These are phyloP conservation scores for Digitaria exilis DNA, from an alignment of 202 grass and related monocot species.

Conservation along the genomic window DNA sequence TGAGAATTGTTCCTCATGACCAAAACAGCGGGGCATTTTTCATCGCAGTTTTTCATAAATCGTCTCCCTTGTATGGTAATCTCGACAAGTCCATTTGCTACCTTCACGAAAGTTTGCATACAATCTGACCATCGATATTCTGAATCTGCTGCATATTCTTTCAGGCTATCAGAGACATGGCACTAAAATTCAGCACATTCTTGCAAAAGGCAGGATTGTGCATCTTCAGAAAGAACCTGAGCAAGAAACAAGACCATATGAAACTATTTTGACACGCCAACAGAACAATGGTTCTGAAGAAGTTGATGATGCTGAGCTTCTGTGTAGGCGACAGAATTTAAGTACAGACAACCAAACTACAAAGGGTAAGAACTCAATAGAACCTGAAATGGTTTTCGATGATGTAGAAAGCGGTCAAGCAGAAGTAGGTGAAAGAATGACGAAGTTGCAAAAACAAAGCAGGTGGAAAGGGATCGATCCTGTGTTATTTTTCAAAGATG, in stretches of 20 bases:
- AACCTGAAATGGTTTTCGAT: slow-evolving; percentile 28
- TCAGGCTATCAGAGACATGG: slow-evolving; percentile 49
- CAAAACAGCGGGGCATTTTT: slow-evolving; percentile 96
- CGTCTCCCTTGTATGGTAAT: slow-evolving; percentile 49
- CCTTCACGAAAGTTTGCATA: slow-evolving; percentile 21
- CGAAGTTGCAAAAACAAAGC: slow-evolving; percentile 44
- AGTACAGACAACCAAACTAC: not conserved
- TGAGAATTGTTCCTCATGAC: slow-evolving; percentile 96
- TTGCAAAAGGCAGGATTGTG: not conserved
- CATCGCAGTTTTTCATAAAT: slow-evolving; percentile 86
- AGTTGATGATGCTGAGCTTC: slow-evolving; percentile 33
- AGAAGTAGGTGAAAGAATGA: slow-evolving; percentile 43
- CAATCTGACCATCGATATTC: slow-evolving; percentile 7
- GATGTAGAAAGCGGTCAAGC: slow-evolving; percentile 44
- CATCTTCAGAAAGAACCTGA: slow-evolving; percentile 45
- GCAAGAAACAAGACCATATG: slow-evolving; percentile 37
- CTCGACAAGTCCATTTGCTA: slow-evolving; percentile 9
- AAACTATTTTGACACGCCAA: slow-evolving; percentile 25
- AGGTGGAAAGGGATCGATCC: slow-evolving; percentile 86
- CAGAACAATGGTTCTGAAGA: slow-evolving; percentile 34
- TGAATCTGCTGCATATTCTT: slow-evolving; percentile 25
- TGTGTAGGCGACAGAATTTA: slow-evolving; percentile 29
- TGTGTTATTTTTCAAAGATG: slow-evolving; percentile 76
- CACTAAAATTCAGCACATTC: slow-evolving; percentile 34
- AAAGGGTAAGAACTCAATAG: slow-evolving; percentile 30